Percentiles rank a stretch among this genome's conserved stretches.
Conservation (phyloP, 495 filamentous ascomycete species). For the Chaetomium fimeti region DNA sequence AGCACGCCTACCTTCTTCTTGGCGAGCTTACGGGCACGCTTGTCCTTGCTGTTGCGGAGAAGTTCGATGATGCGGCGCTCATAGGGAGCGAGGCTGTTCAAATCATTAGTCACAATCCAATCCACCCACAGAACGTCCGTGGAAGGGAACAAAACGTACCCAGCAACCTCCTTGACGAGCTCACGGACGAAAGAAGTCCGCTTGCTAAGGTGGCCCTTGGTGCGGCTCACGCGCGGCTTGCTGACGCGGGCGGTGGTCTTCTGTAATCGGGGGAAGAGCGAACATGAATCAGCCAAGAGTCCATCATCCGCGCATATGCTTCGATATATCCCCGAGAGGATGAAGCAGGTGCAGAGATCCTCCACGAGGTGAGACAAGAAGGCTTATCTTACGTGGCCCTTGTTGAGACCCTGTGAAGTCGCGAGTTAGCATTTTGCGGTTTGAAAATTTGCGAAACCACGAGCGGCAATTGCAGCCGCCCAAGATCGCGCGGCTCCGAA, state of each 20-base stretch:
- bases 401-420: constrained; percentile 65
- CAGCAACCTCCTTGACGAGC: constrained; percentile 93
- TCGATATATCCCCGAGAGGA: constrained; percentile 31
- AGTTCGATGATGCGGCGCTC: constrained; percentile 99
- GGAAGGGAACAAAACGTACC: constrained; percentile 51
- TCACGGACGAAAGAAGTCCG: constrained; percentile 87
- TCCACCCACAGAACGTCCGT: background rate
- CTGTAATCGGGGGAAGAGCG: constrained; percentile 48
- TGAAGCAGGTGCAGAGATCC: constrained; percentile 52
- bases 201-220: constrained; percentile 92
- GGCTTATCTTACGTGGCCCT: constrained; percentile 69
- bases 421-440: constrained; percentile 20
- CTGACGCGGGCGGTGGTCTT: constrained; percentile 87
- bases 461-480: background rate
- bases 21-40: constrained; percentile 97
- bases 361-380: constrained; percentile 49
- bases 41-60: constrained; percentile 98
- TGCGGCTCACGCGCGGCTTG: constrained; percentile 85
- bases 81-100: constrained; percentile 74
- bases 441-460: background rate
- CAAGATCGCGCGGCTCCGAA: background rate
- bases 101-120: constrained; percentile 3
- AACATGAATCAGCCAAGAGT: constrained; percentile 43
- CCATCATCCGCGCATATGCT: constrained; percentile 30
- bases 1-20: constrained; percentile 85